These are phyloP conservation scores for Salix brachista DNA, from an alignment of 345 rosid genomes.

Conservation along the genomic window DNA sequence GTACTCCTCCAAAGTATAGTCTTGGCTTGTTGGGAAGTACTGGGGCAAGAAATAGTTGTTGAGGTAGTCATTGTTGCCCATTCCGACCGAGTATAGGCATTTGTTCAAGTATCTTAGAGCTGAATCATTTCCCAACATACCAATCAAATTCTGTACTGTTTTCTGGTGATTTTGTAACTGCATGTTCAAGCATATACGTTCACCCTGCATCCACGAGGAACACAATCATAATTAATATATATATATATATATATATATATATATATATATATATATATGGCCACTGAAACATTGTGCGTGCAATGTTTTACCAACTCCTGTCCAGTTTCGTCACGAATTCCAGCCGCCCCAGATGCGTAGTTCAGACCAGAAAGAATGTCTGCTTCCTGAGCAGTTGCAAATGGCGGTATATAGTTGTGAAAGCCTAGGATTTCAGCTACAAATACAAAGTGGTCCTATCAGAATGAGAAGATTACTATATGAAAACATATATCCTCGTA, in stretches of 20 bases:
- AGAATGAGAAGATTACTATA: too few species aligned
- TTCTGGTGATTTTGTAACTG: conserved; percentile 34
- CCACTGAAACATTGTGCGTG: neutral
- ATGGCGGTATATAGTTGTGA: conserved; percentile 30
- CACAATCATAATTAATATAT: too few species aligned
- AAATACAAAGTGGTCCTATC: neutral
- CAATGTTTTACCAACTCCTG: conserved; percentile 17
- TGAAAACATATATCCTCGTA: too few species aligned
- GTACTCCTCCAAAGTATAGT: conserved; percentile 18
- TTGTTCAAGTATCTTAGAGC: conserved; percentile 15
- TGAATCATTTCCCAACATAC: neutral
- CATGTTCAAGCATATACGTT: conserved; percentile 33
- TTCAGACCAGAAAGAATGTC: conserved; percentile 36
- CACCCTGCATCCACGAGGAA: conserved; percentile 38
- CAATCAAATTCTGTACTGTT: neutral
- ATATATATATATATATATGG: neutral
- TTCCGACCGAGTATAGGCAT: conserved; percentile 31
- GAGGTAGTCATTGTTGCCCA: conserved; percentile 39
- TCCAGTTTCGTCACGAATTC: conserved; percentile 43
- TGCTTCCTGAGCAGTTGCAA: conserved; percentile 5
- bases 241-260: neutral
- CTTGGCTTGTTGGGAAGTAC: conserved; percentile 13
- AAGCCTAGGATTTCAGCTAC: conserved; percentile 40
- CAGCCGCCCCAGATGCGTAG: conserved; percentile 48
- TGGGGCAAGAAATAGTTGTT: conserved; percentile 34